Evolutionary conservation across 2,329 filamentous ascomycete genomes (phyloP), one percentile per base, ranked within the genome.

Genomic region (Penicillium sumatraense): DNA sequence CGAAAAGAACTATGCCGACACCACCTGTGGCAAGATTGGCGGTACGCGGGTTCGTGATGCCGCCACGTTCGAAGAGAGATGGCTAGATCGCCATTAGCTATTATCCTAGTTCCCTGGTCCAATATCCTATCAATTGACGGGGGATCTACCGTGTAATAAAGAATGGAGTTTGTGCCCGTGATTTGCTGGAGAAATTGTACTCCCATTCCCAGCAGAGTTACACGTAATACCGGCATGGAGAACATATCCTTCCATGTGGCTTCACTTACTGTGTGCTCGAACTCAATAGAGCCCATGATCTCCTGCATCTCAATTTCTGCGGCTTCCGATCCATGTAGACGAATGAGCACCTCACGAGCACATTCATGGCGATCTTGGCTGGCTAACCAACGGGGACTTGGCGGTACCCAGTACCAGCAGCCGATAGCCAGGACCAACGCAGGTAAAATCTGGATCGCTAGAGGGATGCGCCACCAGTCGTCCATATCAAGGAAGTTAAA

Each of bases 381-480:
- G 14, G 60, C 62, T 3, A 63, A 42, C 60, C 62, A 64, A 16
- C 62, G 58, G 9, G 62, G 62, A 57, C 60, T 61, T 3, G 60
- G 62, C 9, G 57, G 54, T 3, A 63, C 50, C 41, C 58, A 60
- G 26, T 51, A 53, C 56, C 56, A 58, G 24, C 56, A 56, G 10
- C 59, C 61, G 14, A 60, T 1, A 3, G 51, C 59, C 4, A 62
- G 57, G n/a, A 61, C 23, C 8, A 61, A 41, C 1, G 60, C 61
- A 8, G 61, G 58, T 7, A 64, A 27, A 21, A 62, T 56, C 9
- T 64, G 59, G 24, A 61, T 59, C 2, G 60, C 61, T 9, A 64
- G 40, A 2, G 61, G 56, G 13, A 62, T 62, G 8, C 61, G 60
- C 58, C 61, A 64, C 60, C 60, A 62, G 27, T 53, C 53, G 26